Base-by-base conservation (phyloP, 2,329 filamentous ascomycete genomes). In the Talaromyces funiculosus region DNA sequence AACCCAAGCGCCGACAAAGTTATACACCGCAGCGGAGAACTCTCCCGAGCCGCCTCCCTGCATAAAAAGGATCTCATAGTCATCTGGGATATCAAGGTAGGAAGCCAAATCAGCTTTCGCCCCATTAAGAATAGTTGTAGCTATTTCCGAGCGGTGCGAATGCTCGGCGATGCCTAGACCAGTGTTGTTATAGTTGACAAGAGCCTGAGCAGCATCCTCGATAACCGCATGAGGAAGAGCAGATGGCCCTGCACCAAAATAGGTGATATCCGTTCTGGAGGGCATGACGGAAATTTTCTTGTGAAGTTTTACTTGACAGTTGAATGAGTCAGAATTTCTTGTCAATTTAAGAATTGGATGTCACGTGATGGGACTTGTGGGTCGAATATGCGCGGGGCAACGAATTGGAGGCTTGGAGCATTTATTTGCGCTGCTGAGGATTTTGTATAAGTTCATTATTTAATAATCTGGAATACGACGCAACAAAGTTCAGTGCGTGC, bases 181-280 rank as follows among this genome's bases (percentile, higher is more conserved):
- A 40, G 86, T 90, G 72, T 84, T 81, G 51, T 93, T 81, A 80
- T 86, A 96, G 80, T 97, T 89, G 65, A 96, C 76, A 4, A 97
- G 86, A 1, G 90, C 89, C 71, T 85, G 74, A 1, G 91, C 86
- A 55, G 90, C 92, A 47, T 81, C 82, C 74, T 94, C 86, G 54
- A 97, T 84, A 22, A 97, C 90, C 3, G 84, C 77, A 12, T 90
- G 95, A 24, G 92, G 92, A 18, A 97, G 82, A 33, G 86, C 81
- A n/a, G 93, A 92, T 53, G 93, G 93, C 64, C 93, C 93, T 57
- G 93, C 92, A 63, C 92, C 92, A 68, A 96, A 96, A 77, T 95
- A 94, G 66, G 87, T 84, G 72, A 94, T 84, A 65, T 93, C 87
- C 67, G 85, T 81, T 75, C 90, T 82, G n/a, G n/a, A n/a, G n/a